Evolutionary conservation across 139 green algal species (phyloP), one percentile per base, ranked within the genome.

Genomic region (Trebouxia sp.): DNA sequence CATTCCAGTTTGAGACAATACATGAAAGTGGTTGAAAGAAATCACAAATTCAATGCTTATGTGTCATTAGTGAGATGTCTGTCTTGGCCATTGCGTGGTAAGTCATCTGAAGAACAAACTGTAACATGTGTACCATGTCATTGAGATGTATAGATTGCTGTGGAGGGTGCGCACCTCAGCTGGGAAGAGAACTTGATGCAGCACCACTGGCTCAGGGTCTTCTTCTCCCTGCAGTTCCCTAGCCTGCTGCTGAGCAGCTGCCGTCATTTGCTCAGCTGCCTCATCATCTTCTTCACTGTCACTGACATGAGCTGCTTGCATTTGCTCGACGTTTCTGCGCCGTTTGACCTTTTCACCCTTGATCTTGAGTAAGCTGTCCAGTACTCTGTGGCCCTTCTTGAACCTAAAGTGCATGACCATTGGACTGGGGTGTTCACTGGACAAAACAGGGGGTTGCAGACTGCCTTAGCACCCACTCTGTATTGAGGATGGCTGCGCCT

Each of bases 271-370:
- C 1, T 72, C 62, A 12, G 32, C 62, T 28, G 37, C 32, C 6
- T 15, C 62, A 42, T 72, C 62, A 72, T 72, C 62, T 45, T 72
- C 62, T n/a, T 72, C 62, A 45, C 62, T 72, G 62, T 72, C 62
- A 72, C 35, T 72, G 32, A 72, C 35, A 42, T 17, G 14, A 45
- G 62, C 35, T 30, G 32, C 32, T 72, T 72, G 62, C 62, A 72
- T 72, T 24, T 72, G 62, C 32, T 43, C 32, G 12, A 72, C 32
- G 20, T 72, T 72, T 5, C 20, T 72, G 9, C 37, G 42, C n/a
- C 62, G 32, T n/a, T 72, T 72, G 37, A 35, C 35, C 12, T 72
- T 72, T n/a, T 72, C 62, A 12, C 35, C 35, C 9, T 42, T 72
- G 15, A n/a, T 35, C 43, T 72, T 72, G 32, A 72, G 35, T 14